These are phyloP conservation scores for Penicillium frequentans DNA, from an alignment of 2,329 filamentous ascomycete genomes.

Conservation along the genomic window DNA sequence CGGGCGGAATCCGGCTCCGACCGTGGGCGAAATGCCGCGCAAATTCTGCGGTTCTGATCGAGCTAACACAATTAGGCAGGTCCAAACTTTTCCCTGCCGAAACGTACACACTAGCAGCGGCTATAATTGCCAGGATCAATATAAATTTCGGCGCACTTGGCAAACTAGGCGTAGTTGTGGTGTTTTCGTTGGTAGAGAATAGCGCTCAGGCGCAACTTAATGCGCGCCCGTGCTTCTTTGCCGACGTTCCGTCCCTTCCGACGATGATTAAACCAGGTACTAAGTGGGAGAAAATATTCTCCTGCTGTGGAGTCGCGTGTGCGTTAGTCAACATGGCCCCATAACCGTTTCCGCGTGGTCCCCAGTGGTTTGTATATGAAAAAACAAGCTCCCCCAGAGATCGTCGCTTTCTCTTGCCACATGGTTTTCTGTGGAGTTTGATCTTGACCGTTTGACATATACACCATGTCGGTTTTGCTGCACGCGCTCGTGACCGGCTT, in stretches of 20 bases:
- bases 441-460: not conserved
- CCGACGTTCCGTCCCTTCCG: not conserved
- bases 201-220: not conserved
- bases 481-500: conserved; percentile 20
- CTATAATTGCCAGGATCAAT: not conserved
- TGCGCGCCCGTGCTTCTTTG: not conserved
- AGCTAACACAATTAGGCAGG: conserved; percentile 2
- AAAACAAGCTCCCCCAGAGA: conserved; percentile 12
- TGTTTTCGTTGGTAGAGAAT: not conserved
- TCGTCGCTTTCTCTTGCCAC: conserved; percentile 14
- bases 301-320: not conserved
- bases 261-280: not conserved
- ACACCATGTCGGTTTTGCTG: conserved; percentile 18
- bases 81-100: not conserved
- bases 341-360: not conserved
- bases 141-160: not conserved
- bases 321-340: conserved; percentile 6
- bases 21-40: not conserved
- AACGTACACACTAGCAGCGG: not conserved
- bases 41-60: not conserved
- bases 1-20: not conserved
- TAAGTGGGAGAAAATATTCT: not conserved
- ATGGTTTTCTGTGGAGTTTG: conserved; percentile 17
- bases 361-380: conserved; percentile 7
- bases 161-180: not conserved